Evolutionary conservation across 257 asterid genomes (phyloP), one percentile per base, ranked within the genome.

Genomic region (Prunella vulgaris): DNA sequence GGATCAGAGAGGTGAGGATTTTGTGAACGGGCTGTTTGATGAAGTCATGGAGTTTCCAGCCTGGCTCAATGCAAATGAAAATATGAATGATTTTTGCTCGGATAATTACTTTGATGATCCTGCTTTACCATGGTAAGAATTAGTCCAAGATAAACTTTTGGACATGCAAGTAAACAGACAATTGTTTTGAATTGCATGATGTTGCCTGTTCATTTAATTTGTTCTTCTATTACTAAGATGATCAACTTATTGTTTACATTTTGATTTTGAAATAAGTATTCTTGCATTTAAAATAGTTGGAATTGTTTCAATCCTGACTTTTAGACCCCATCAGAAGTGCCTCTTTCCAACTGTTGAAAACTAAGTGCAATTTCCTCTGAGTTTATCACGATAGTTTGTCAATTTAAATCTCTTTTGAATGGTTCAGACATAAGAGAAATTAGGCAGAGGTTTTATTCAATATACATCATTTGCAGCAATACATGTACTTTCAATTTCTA

Each of bases 111-210:
- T 76, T 65, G 84, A 80, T 60, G 93, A 88, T 76, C 88, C 93
- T 84, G 87, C 87, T 77, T 88, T 94, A 86, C 97, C 99, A 52
- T 80, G 98, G 98, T 91, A 88, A 85, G 78, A 51, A 25, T 66
- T 64, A 46, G 48, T 40, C 12, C 9, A 40, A 40, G 48, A 40
- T 5, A 10, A 40, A 12, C n/a, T 40, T 40, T 53, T n/a, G n/a
- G n/a, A n/a, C n/a, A n/a, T n/a, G n/a, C n/a, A n/a, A n/a, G n/a
- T n/a, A n/a, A n/a, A n/a, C n/a, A n/a, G n/a, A n/a, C n/a, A n/a
- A n/a, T n/a, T 18, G 10, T 5, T 35, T 30, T 28, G 18, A 42
- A 27, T 14, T 53, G 52, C 73, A 60, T 65, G 13, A 3, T 44
- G 32, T 70, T 54, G 66, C 10, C 30, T 56, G 57, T 57, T 73